A percentile compares a stretch with the other conserved stretches of the same genome.
phyloP scores from a whole-genome alignment of 306 rosid species.

The Pyrus pyrifolia region DNA sequence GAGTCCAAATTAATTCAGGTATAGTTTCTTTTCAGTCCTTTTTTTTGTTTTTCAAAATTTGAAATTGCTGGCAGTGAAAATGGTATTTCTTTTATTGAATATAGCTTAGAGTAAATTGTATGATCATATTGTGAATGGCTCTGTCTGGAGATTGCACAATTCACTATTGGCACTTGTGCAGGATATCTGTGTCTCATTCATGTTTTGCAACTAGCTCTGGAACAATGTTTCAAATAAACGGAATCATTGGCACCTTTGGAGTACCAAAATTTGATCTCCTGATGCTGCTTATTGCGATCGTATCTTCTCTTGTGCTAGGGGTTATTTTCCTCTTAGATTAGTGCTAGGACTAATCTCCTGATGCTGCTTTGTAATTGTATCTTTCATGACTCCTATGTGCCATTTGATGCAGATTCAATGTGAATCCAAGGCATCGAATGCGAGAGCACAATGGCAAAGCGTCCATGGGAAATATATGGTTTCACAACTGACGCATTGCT shows the following conservation, averaged over 20 bases:
- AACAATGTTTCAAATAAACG: not conserved
- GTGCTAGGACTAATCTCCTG: not conserved
- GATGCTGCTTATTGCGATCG: not conserved
- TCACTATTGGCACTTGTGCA: not conserved
- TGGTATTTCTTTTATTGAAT: too few species aligned
- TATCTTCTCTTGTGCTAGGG: not conserved
- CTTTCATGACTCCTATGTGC: too few species aligned
- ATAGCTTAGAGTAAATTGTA: not conserved
- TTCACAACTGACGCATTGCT: constrained; percentile 71
- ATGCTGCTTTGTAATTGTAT: not conserved
- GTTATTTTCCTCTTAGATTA: not conserved
- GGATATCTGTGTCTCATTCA: not conserved
- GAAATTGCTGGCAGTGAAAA: too few species aligned
- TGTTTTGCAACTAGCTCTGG: not conserved
- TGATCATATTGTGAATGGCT: not conserved
- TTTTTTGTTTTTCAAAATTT: too few species aligned
- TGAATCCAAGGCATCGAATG: too few species aligned
- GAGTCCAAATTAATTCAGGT: too few species aligned
- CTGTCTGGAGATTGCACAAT: not conserved
- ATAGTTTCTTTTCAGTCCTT: too few species aligned
- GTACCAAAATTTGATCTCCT: not conserved
- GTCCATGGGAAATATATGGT: constrained; percentile 93
- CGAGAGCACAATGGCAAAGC: not conserved
- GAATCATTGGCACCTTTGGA: not conserved
- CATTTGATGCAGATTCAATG: too few species aligned